phyloP scores from a whole-genome alignment of 1,284 basidiomycete species.

The Leccinum solheimii region DNA sequence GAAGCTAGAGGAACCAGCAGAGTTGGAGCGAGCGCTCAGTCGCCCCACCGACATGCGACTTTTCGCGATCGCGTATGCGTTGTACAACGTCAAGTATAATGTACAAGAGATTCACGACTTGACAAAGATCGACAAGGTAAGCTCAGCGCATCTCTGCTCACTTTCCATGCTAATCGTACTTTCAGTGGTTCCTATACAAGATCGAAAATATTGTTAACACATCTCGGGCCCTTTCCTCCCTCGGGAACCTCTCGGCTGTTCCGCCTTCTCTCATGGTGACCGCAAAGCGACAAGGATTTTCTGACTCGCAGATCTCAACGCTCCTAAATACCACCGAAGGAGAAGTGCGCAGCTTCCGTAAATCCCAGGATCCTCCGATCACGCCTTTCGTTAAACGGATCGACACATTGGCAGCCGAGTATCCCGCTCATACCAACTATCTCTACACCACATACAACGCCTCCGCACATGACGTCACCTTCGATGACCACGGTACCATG shows the following conservation, averaged over 20 bases:
- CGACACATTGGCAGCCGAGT: constrained; percentile 98
- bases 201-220: constrained; percentile 95
- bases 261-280: constrained; percentile 72
- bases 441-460: constrained; percentile 99
- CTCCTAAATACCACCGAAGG: constrained; percentile 72
- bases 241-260: constrained; percentile 66
- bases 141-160: constrained; percentile 1
- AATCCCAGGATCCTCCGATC: constrained; percentile 69
- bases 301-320: constrained; percentile 91
- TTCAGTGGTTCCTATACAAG: constrained; percentile 97
- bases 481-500: constrained; percentile 98
- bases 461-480: constrained; percentile 92
- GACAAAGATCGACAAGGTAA: constrained; percentile 95
- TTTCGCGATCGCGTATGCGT: constrained; percentile 97
- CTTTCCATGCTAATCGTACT: background rate
- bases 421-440: constrained; percentile 99
- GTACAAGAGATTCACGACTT: constrained; percentile 91
- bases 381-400: constrained; percentile 99
- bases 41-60: constrained; percentile 89
- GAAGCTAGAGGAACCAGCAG: constrained; percentile 60
- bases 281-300: constrained; percentile 93
- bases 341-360: constrained; percentile 82
- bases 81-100: constrained; percentile 91
- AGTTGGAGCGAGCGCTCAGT: constrained; percentile 80
- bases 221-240: constrained; percentile 70